Conservation (phyloP, 1,284 basidiomycete genomes). For the Cutaneotrichosporon cyanovorans region DNA sequence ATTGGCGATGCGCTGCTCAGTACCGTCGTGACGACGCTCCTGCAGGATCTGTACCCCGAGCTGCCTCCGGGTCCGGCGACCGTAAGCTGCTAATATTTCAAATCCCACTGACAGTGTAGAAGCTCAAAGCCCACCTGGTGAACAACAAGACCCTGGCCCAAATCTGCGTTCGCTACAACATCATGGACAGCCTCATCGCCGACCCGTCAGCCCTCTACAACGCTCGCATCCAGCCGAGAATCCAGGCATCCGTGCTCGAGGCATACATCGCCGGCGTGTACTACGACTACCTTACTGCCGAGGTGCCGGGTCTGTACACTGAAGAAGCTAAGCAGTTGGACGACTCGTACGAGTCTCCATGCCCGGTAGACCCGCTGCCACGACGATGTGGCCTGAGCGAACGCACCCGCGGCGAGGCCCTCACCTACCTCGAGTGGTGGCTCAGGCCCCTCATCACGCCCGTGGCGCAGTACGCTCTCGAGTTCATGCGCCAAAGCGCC, state of each 20-base stretch:
- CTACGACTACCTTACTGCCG: conserved; percentile 22
- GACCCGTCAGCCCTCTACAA: conserved; percentile 9
- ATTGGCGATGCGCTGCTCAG: conserved; percentile 35
- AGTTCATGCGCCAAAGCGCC: conserved; percentile 11
- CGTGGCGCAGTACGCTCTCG: conserved; percentile 24
- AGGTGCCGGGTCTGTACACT: conserved; percentile 9
- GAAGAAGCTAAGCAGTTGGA: not conserved
- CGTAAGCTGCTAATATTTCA: conserved; percentile 15
- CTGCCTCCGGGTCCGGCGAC: conserved; percentile 29
- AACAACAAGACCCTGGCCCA: conserved; percentile 28
- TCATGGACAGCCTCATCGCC: conserved; percentile 24
- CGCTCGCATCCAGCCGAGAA: conserved; percentile 19
- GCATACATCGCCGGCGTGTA: conserved; percentile 37
- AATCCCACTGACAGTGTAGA: conserved; percentile 9
- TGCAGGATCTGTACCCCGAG: conserved; percentile 34
- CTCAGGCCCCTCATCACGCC: conserved; percentile 32
- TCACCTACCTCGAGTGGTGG: conserved; percentile 29
- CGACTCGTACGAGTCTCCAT: too few species aligned
- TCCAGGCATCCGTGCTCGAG: conserved; percentile 33
- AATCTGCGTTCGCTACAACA: conserved; percentile 22
- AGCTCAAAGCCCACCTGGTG: conserved; percentile 30
- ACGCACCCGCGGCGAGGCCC: conserved; percentile 27
- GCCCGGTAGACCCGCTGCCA: not conserved
- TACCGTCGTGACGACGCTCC: conserved; percentile 25
- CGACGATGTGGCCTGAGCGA: not conserved